Evolutionary conservation across 305 asterid genomes (phyloP).

Genomic region (Rubia balearica): DNA sequence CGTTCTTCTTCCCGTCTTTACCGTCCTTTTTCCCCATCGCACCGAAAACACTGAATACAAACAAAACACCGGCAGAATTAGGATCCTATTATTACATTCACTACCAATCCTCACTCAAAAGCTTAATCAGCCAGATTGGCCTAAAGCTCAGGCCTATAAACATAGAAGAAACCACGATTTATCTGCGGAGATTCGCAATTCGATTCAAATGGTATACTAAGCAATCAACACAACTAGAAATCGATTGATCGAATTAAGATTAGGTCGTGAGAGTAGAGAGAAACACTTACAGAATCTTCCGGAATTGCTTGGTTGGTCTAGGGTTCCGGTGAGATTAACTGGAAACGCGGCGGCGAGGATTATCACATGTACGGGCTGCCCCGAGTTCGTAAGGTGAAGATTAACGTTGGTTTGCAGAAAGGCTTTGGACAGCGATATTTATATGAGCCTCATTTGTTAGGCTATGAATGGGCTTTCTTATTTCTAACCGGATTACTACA

Average conservation of each 20-base stretch:
- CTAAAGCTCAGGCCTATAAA: no score
- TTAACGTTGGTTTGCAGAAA: no score
- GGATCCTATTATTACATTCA: not conserved
- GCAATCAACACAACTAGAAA: not conserved
- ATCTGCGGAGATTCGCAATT: not conserved
- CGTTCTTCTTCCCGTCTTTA: conserved; percentile 36
- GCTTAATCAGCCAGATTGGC: no score
- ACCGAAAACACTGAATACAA: not conserved
- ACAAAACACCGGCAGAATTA: not conserved
- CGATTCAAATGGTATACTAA: not conserved
- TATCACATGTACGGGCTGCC: no score
- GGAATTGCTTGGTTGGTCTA: not conserved
- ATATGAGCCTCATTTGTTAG: not conserved
- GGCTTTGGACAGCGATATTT: no score
- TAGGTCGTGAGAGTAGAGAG: not conserved
- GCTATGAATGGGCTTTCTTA: not conserved
- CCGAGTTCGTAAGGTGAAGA: no score
- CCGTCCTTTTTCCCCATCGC: conserved; percentile 67
- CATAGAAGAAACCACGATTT: no score
- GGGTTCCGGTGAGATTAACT: not conserved
- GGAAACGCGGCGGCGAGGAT: no score
- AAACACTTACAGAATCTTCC: not conserved
- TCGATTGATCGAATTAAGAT: not conserved
- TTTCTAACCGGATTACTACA: no score
- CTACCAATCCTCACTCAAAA: not conserved